Base-by-base conservation (phyloP, 2,329 filamentous ascomycete species). In the Colletotrichum trifolii region DNA sequence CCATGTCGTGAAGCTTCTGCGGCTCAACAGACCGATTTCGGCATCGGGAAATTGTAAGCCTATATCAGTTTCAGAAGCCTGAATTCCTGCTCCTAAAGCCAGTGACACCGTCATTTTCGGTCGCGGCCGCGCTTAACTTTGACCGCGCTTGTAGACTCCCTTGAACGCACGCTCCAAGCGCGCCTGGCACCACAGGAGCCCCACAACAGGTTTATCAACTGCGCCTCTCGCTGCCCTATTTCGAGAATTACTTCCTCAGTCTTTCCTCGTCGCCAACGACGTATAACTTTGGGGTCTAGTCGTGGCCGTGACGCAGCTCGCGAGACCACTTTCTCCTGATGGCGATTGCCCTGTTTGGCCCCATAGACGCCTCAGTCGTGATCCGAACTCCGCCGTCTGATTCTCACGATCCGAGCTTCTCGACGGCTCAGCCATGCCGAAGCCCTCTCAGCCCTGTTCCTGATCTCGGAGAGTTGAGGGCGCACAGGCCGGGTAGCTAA, bases 211-310 rank as follows among this genome's bases (percentile, higher is more conserved):
- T 33, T 13, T 40, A 40, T 15, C 36, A 46, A 48, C 60, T 42
- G 35, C 36, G 60, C 61, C 61, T 45, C 49, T 38, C 43, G 49
- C 36, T 49, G 34, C 45, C 46, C 43, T 60, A 43, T 54, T 50
- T 25, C 17, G 45, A 38, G 43, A 34, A 4, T 25, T 25, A 25
- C 25, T 25, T 5, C 25, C 25, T 4, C 25, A 25, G 25, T 5
- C 25, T 25, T 25, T 25, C 1, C 25, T 25, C 25, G 1, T 25
- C 25, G 25, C 25, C 25, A 25, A 25, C 25, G 25, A 25, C 25
- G 25, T 25, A 25, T 3, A 25, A 25, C 4, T 25, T 43, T 43
- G 40, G 40, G 40, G 40, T 43, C 40, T 15, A 8, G 8, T 25
- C 25, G 25, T 25, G 25, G 25, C 25, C 25, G 25, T 25, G 25